A percentile compares a stretch with the other conserved stretches of the same genome.
Conservation (phyloP, 2,329 filamentous ascomycete genomes). For the Talaromyces sp. region DNA sequence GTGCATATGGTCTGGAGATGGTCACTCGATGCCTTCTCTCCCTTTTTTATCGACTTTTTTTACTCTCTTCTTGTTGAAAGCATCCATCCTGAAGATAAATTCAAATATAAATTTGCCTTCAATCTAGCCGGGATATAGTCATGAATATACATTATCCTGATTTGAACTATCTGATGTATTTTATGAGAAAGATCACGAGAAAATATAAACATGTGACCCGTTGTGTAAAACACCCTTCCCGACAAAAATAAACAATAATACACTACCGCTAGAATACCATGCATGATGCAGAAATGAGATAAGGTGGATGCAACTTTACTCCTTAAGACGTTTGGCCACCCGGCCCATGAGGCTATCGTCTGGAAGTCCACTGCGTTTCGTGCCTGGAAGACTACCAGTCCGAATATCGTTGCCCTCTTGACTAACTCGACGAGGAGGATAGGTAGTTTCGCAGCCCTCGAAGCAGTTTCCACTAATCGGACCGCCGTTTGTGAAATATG, state of each 20-base stretch:
- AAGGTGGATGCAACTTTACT: constrained; percentile 26
- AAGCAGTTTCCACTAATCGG: constrained; percentile 81
- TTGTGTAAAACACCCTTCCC: not conserved
- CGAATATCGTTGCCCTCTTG: constrained; percentile 95
- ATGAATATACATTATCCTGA: not conserved
- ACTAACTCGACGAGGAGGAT: constrained; percentile 84
- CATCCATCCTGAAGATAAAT: not conserved
- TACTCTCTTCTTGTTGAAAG: not conserved
- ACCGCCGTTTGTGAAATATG: constrained; percentile 73
- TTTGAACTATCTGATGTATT: no score
- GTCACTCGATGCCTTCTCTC: not conserved
- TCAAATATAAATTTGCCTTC: not conserved
- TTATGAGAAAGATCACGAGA: not conserved
- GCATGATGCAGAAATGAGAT: constrained; percentile 4
- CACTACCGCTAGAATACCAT: not conserved
- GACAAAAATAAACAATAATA: not conserved
- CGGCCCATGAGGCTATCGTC: constrained; percentile 69
- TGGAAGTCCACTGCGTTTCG: constrained; percentile 79
- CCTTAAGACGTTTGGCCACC: constrained; percentile 55
- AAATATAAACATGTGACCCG: not conserved
- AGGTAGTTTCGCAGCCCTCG: constrained; percentile 81
- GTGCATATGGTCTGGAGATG: not conserved
- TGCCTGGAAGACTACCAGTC: constrained; percentile 83
- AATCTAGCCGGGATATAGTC: not conserved
- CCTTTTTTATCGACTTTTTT: not conserved